Evolutionary conservation across 2,329 filamentous ascomycete genomes (phyloP), one percentile per base, ranked within the genome.

Genomic region (Akanthomyces uredinophilus): DNA sequence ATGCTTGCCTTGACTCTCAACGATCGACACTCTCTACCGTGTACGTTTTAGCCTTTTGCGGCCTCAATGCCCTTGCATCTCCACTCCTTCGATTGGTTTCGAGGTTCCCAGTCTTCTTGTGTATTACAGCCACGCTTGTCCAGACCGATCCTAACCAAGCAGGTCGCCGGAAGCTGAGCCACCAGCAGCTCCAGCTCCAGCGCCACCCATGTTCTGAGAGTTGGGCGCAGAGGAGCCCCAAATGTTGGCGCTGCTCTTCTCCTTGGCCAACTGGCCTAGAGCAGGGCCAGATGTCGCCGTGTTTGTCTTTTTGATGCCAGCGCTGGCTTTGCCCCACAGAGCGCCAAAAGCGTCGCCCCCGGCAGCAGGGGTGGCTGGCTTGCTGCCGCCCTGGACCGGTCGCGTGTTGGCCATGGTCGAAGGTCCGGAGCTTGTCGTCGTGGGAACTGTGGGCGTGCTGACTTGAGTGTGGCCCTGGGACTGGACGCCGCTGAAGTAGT

Each of bases 191-290:
- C 55, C 55, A 46, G 64, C 58, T n/a, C 59, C 60, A 46, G 66
- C 62, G 61, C 60, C 64, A 44, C 54, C 49, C 41, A 46, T 18
- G 8, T 47, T 60, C 44, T 60, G 57, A 52, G 57, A 52, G 37
- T 60, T 60, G 72, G n/a, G 69, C 62, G 52, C 81, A 18, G 89
- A 82, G 0, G 90, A 84, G 20, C 94, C 95, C 92, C 96, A 99
- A 66, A 99, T 91, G 8, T 93, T 92, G 18, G 93, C 92, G 69
- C 88, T 92, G 63, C 92, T 95, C 83, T 98, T 97, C 77, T 97
- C 92, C 81, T 97, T 97, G n/a, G 93, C 94, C 75, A 99, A 86
- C 74, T 96, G 93, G 35, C 92, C 93, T 77, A 99, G 84, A 61
- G 93, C 93, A 57, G 92, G 88, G 0, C 89, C 89, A 60, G 82